Evolutionary conservation across 805 yeast species (phyloP), one percentile per base, ranked within the genome.

Genomic region (Barnettozyma sp.): DNA sequence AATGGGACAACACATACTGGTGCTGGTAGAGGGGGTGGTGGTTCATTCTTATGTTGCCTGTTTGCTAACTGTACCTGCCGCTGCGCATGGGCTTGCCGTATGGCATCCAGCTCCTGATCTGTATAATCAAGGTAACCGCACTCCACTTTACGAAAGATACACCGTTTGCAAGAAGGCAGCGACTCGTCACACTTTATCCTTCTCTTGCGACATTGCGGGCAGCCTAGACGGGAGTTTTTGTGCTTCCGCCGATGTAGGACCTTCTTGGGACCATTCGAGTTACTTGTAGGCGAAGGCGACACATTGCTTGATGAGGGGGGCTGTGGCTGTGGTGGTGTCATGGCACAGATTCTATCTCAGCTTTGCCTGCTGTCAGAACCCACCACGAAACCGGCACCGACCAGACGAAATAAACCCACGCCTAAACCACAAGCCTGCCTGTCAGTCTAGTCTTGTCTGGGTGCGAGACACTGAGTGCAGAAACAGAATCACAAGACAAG

Each of bases 121-220:
- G 44, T 15, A 27, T 36, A 40, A 33, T 40, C 46, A 22, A 46
- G 33, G 30, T 46, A 46, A 2, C 46, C 44, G 26, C 48, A 44
- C n/a, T 44, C 35, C 25, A 60, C 44, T 3, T 34, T 20, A 34
- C 48, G 36, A 8, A 44, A 25, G 6, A 29, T 40, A 48, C 83
- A 77, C 45, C 73, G 74, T 34, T 52, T 52, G 48, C 84, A 77
- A 26, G 59, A 55, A 1, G 84, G 82, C 12, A 71, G 59, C 6
- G 59, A 52, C 50, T 77, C 83, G 53, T 77, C 81, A 50, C 83
- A 76, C 46, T 76, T 77, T 44, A 76, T 69, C 16, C 79, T 58
- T 23, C 82, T 60, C 36, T 64, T 61, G 43, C 76, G 75, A 55
- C 83, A 76, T 25, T 76, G 74, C 5, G 72, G 74, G 52, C 90